Conservation (phyloP, 306 rosid species). For the Castanea sativa region DNA sequence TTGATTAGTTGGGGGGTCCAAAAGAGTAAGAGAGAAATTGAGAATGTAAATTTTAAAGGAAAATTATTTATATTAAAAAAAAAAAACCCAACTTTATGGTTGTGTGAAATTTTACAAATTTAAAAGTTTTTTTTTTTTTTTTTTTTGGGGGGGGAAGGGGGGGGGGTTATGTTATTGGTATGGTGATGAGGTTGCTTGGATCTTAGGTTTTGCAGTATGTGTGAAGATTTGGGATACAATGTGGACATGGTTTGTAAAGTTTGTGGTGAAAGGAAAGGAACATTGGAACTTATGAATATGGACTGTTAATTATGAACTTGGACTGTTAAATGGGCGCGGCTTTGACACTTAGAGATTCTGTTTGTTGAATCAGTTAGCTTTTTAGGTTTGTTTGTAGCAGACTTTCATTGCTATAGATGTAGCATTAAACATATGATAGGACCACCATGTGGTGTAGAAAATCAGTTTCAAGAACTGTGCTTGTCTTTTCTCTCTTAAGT, state of each 20-base stretch:
- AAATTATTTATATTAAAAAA: no score
- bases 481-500: neutral
- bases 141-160: no score
- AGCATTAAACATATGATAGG: neutral
- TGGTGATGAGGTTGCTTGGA: no score
- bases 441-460: neutral
- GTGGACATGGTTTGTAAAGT: neutral
- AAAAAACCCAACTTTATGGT: neutral
- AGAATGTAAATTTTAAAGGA: neutral
- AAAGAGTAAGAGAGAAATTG: neutral
- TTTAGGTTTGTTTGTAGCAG: neutral
- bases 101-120: neutral
- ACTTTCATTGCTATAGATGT: neutral
- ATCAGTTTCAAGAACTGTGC: neutral
- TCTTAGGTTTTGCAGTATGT: neutral
- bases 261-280: neutral
- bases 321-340: neutral
- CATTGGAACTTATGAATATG: neutral
- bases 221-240: neutral
- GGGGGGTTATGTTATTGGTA: no score
- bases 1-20: no score
- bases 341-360: neutral
- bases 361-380: neutral
- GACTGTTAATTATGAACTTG: neutral
- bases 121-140: neutral